These are phyloP conservation scores for Yamadazyma insecticola DNA, from an alignment of 805 yeast species.

Conservation along the genomic window DNA sequence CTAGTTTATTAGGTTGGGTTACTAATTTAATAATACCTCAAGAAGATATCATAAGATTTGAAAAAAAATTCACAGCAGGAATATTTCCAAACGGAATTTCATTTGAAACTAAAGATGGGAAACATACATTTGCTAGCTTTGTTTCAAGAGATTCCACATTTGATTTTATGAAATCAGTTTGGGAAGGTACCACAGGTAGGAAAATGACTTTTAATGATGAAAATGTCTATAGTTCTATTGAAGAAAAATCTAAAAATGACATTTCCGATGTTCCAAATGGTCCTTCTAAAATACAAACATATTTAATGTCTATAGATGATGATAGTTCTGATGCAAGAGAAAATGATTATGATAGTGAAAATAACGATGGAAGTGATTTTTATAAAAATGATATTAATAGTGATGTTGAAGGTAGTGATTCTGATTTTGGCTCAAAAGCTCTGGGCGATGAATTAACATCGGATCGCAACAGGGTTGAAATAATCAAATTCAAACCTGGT, in stretches of 20 bases:
- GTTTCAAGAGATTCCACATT: slow-evolving; percentile 74
- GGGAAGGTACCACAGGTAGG: slow-evolving; percentile 47
- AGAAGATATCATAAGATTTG: slow-evolving; percentile 66
- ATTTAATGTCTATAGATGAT: slow-evolving; percentile 37
- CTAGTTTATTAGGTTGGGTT: slow-evolving; percentile 87
- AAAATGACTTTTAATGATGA: slow-evolving; percentile 14
- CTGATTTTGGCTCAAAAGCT: slow-evolving; percentile 2
- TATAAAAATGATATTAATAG: slow-evolving; percentile 1
- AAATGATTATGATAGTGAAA: slow-evolving; percentile 18
- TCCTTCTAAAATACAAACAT: slow-evolving; percentile 17
- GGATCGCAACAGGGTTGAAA: slow-evolving; percentile 4
- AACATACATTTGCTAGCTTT: slow-evolving; percentile 83
- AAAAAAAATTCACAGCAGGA: slow-evolving; percentile 82
- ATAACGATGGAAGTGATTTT: not conserved
- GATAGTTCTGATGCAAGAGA: no score
- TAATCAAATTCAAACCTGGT: slow-evolving; percentile 32
- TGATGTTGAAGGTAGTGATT: slow-evolving; percentile 3
- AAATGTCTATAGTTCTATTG: slow-evolving; percentile 10
- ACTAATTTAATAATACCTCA: slow-evolving; percentile 71
- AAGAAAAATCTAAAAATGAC: slow-evolving; percentile 16
- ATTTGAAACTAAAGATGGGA: slow-evolving; percentile 58
- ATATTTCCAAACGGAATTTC: slow-evolving; percentile 86
- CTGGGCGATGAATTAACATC: no score
- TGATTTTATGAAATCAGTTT: slow-evolving; percentile 62
- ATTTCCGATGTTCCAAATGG: slow-evolving; percentile 10